These are phyloP conservation scores for Corymbia calophylla DNA, from an alignment of 441 rosid species.

Conservation along the genomic window DNA sequence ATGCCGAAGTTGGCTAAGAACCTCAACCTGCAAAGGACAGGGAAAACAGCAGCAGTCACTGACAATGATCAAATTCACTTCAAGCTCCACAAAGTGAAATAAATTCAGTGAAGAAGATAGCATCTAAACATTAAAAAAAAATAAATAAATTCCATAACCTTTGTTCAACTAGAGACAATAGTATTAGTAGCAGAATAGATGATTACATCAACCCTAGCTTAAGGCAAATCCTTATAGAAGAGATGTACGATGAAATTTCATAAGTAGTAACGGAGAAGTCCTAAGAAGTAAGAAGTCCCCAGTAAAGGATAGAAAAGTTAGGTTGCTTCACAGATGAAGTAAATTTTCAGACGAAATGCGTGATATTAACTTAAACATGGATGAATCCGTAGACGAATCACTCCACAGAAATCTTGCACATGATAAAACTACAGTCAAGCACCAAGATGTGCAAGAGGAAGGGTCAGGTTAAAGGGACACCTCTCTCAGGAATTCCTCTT, in stretches of 20 bases:
- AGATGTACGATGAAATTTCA: neutral
- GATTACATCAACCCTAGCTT: neutral
- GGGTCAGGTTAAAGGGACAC: slow-evolving; percentile 22
- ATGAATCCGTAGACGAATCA: neutral
- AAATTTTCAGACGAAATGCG: neutral
- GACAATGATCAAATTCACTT: neutral
- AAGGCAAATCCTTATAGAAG: neutral
- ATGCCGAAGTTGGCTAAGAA: slow-evolving; percentile 75
- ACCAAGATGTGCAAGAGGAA: neutral
- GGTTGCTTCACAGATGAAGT: neutral
- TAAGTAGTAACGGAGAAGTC: neutral
- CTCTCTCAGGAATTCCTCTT: slow-evolving; percentile 80
- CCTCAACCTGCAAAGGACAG: slow-evolving; percentile 51
- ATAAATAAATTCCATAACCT: neutral
- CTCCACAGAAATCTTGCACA: neutral
- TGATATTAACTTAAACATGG: neutral
- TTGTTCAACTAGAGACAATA: neutral
- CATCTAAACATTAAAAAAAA: neutral
- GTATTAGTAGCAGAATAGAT: neutral
- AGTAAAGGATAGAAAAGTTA: neutral
- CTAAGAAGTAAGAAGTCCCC: neutral
- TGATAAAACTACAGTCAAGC: neutral
- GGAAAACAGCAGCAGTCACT: neutral
- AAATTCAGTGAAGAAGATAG: neutral
- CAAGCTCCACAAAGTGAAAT: neutral